A percentile compares a stretch with the other conserved stretches of the same genome.
phyloP scores from a whole-genome alignment of 2,329 filamentous ascomycete species.

The Cercospora sojina region DNA sequence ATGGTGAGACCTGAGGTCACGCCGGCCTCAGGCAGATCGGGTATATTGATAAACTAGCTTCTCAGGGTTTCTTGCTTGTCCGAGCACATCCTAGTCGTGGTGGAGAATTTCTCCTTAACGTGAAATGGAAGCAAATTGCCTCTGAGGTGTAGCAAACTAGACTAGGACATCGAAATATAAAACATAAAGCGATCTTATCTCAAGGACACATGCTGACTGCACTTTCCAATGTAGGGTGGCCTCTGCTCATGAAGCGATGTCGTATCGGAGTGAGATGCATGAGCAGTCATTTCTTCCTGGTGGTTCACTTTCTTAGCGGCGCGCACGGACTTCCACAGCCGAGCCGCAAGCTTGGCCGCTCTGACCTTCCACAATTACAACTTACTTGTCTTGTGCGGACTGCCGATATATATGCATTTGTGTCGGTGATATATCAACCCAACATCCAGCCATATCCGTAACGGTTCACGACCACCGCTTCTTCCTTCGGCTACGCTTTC shows the following conservation, averaged over 20 bases:
- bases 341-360: background rate
- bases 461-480: background rate
- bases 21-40: background rate
- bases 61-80: slow-evolving; percentile 1
- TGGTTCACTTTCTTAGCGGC: background rate
- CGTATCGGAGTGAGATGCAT: background rate
- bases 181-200: background rate
- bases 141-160: background rate
- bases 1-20: background rate
- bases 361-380: slow-evolving; percentile 4
- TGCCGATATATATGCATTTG: slow-evolving; percentile 3
- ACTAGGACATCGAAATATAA: background rate
- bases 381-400: slow-evolving; percentile 3
- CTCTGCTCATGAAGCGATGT: background rate
- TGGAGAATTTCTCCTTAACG: background rate
- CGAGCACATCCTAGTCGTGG: background rate
- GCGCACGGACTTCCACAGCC: background rate
- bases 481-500: background rate
- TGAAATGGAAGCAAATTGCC: background rate
- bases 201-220: background rate
- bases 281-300: background rate
- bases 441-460: background rate
- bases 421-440: slow-evolving; percentile 1
- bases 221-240: background rate
- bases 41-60: background rate